These are phyloP conservation scores for Phylloboletellus chloephorus DNA, from an alignment of 1,284 basidiomycete species.

Conservation along the genomic window DNA sequence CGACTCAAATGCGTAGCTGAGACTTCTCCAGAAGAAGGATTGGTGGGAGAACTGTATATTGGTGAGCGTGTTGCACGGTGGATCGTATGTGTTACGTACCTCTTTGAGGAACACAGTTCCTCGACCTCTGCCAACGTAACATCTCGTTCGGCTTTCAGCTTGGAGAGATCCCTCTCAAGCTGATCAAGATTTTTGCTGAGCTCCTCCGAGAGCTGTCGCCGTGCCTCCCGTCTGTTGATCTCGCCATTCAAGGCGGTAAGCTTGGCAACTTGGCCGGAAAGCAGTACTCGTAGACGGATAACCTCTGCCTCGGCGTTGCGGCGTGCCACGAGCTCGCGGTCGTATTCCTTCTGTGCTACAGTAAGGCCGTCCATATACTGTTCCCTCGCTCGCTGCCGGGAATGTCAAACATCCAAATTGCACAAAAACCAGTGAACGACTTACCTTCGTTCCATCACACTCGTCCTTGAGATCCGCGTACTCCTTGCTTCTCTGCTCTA, in stretches of 20 bases:
- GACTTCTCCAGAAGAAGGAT: conserved; percentile 34
- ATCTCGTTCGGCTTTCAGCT: conserved; percentile 85
- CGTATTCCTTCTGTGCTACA: conserved; percentile 91
- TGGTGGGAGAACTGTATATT: conserved; percentile 23
- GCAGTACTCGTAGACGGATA: conserved; percentile 73
- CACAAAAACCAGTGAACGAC: background rate
- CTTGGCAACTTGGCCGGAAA: conserved; percentile 86
- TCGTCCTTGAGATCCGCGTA: conserved; percentile 66
- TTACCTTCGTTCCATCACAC: conserved; percentile 83
- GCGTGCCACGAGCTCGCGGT: conserved; percentile 80
- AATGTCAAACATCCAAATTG: conserved; percentile 5
- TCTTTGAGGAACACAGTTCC: conserved; percentile 73
- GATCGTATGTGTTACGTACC: conserved; percentile 37
- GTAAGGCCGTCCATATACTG: conserved; percentile 89
- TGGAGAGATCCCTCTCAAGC: conserved; percentile 83
- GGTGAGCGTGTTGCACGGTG: conserved; percentile 18
- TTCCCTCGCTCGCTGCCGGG: conserved; percentile 71
- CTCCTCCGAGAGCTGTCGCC: conserved; percentile 76
- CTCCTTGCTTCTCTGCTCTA: conserved; percentile 65
- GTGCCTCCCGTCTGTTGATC: conserved; percentile 68
- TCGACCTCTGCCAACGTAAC: conserved; percentile 91
- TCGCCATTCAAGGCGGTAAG: conserved; percentile 81
- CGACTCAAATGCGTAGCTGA: conserved; percentile 55
- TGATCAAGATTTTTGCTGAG: conserved; percentile 70
- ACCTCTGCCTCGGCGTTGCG: conserved; percentile 92